Conservation (phyloP, 176 grass and related monocot genomes). For the Avena eriantha region DNA sequence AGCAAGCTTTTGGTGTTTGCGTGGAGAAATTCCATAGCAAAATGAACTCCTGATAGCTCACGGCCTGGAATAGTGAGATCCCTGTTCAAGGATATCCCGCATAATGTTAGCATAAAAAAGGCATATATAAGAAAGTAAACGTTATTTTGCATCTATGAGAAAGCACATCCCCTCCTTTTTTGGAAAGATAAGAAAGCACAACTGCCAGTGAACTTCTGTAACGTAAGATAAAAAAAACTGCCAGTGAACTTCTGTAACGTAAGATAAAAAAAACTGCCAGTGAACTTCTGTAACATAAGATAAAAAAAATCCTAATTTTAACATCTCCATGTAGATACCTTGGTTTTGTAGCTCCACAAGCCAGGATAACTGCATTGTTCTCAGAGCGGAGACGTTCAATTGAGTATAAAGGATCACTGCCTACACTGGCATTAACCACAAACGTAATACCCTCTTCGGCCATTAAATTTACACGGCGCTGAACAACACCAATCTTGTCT, state of each 20-base stretch:
- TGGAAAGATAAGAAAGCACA: background rate
- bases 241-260: constrained; percentile 15
- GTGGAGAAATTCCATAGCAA: constrained; percentile 98
- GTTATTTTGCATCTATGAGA: background rate
- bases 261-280: constrained; percentile 3
- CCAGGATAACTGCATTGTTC: constrained; percentile 82
- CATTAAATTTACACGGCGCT: constrained; percentile 96
- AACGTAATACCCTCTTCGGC: constrained; percentile 89
- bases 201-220: constrained; percentile 11
- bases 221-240: background rate
- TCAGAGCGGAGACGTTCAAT: constrained; percentile 69
- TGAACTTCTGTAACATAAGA: constrained; percentile 21
- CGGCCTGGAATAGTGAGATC: constrained; percentile 87
- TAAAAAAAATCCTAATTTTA: background rate
- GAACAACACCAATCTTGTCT: constrained; percentile 81
- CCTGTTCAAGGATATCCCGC: constrained; percentile 51
- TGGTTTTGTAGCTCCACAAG: constrained; percentile 93
- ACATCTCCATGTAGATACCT: constrained; percentile 58
- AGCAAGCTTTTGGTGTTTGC: constrained; percentile 98
- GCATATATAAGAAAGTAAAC: background rate
- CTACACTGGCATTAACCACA: constrained; percentile 86
- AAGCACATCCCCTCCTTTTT: background rate
- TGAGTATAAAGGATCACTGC: constrained; percentile 74
- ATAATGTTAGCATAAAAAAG: constrained; percentile 34
- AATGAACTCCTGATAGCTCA: constrained; percentile 82